phyloP scores from a whole-genome alignment of 768 basidiomycete genomes.

The Termitomyces sp. region DNA sequence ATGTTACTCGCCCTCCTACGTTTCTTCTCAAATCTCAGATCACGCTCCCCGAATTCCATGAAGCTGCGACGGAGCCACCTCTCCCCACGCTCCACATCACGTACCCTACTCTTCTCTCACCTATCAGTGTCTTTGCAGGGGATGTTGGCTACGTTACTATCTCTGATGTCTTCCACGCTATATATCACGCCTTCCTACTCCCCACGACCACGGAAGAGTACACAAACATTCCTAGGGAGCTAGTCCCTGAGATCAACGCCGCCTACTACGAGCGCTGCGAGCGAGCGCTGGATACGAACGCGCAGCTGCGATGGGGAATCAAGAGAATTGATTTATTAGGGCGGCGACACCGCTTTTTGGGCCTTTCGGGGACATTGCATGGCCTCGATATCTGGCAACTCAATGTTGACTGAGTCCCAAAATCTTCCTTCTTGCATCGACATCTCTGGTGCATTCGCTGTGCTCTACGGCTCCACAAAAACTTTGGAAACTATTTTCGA shows the following conservation, averaged over 20 bases:
- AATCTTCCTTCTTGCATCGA: neutral
- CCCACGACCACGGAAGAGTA: slow-evolving; percentile 45
- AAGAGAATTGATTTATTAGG: slow-evolving; percentile 55
- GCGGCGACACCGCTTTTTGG: slow-evolving; percentile 43
- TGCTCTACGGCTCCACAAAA: neutral
- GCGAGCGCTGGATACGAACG: slow-evolving; percentile 24
- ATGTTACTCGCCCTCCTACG: slow-evolving; percentile 33
- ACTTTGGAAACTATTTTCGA: neutral
- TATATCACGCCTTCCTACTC: slow-evolving; percentile 46
- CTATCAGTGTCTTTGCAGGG: slow-evolving; percentile 30
- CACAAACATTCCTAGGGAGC: slow-evolving; percentile 27
- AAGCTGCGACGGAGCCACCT: slow-evolving; percentile 42
- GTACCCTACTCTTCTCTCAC: slow-evolving; percentile 27
- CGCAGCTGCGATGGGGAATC: slow-evolving; percentile 45
- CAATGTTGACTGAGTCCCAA: slow-evolving; percentile 22
- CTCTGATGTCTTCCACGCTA: slow-evolving; percentile 43
- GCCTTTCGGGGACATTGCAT: slow-evolving; percentile 41
- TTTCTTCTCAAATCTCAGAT: slow-evolving; percentile 19
- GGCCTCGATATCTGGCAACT: slow-evolving; percentile 43
- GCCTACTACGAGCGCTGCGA: slow-evolving; percentile 45
- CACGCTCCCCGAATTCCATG: slow-evolving; percentile 29
- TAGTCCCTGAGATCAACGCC: slow-evolving; percentile 31
- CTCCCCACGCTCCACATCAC: slow-evolving; percentile 30
- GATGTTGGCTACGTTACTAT: slow-evolving; percentile 36
- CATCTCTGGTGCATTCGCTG: neutral